phyloP scores from a whole-genome alignment of 352 stramenopile genomes.

The Pythium graminicola region DNA sequence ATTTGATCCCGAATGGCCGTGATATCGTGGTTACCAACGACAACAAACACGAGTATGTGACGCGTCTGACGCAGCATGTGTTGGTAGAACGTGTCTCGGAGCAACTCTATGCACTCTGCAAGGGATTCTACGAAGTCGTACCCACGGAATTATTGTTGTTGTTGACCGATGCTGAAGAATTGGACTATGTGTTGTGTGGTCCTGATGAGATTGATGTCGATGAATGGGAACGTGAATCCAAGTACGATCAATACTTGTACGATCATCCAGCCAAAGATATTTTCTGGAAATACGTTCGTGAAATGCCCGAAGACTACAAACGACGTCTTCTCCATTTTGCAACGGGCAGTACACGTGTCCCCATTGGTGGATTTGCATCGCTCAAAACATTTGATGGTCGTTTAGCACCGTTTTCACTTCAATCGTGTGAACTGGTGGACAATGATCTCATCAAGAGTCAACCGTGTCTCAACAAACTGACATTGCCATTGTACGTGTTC shows the following conservation, averaged over 20 bases:
- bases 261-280: constrained; percentile 48
- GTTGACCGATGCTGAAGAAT: constrained; percentile 91
- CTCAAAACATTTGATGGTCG: constrained; percentile 20
- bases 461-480: constrained; percentile 68
- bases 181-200: constrained; percentile 88
- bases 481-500: constrained; percentile 55
- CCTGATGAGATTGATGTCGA: constrained; percentile 85
- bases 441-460: constrained; percentile 28
- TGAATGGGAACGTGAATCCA: constrained; percentile 84
- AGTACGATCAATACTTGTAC: constrained; percentile 24
- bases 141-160: constrained; percentile 78
- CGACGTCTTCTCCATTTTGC: constrained; percentile 17
- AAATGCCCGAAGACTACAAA: constrained; percentile 23
- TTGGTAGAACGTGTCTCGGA: constrained; percentile 80
- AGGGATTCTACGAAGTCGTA: constrained; percentile 87
- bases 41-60: constrained; percentile 85
- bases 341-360: constrained; percentile 30
- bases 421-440: constrained; percentile 3
- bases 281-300: constrained; percentile 86
- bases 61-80: constrained; percentile 79
- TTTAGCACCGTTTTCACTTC: constrained; percentile 21
- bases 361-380: constrained; percentile 18
- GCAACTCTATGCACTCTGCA: constrained; percentile 77
- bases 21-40: constrained; percentile 78
- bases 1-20: constrained; percentile 68